Evolutionary conservation across 495 filamentous ascomycete species (phyloP).

Genomic region (Chaetomium fimeti): DNA sequence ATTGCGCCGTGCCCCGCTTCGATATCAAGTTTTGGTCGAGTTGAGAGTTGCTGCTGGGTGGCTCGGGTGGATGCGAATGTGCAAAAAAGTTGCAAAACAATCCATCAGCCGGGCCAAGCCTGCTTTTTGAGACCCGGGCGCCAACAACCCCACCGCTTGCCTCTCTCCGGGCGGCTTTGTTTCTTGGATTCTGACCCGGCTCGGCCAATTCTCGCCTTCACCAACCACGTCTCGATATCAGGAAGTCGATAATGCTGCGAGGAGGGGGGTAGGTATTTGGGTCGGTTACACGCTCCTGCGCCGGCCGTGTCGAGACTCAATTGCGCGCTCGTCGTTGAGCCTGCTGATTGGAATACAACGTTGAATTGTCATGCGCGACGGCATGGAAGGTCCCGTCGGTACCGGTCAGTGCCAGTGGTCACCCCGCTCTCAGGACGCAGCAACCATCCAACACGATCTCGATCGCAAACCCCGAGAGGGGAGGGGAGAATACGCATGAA

Average conservation of each 20-base stretch:
- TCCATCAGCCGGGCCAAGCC: slow-evolving; percentile 5
- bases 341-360: slow-evolving; percentile 4
- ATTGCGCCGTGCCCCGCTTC: neutral
- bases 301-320: neutral
- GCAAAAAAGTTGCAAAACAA: neutral
- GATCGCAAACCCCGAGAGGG: neutral
- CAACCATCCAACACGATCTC: neutral
- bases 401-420: neutral
- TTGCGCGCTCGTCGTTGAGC: neutral
- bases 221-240: neutral
- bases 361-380: slow-evolving; percentile 4
- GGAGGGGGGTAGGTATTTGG: neutral
- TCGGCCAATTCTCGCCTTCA: neutral
- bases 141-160: neutral
- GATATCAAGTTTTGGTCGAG: neutral
- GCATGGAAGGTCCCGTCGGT: neutral
- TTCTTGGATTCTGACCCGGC: neutral
- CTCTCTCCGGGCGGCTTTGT: neutral
- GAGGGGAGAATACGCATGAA: neutral
- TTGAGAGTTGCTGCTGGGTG: neutral
- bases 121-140: slow-evolving; percentile 5
- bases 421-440: neutral
- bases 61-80: neutral
- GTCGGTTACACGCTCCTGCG: slow-evolving; percentile 11
- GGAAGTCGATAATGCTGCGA: neutral